A percentile compares a stretch with the other conserved stretches of the same genome.
Conservation (phyloP, 2,329 filamentous ascomycete genomes). For the Talaromyces sp. region DNA sequence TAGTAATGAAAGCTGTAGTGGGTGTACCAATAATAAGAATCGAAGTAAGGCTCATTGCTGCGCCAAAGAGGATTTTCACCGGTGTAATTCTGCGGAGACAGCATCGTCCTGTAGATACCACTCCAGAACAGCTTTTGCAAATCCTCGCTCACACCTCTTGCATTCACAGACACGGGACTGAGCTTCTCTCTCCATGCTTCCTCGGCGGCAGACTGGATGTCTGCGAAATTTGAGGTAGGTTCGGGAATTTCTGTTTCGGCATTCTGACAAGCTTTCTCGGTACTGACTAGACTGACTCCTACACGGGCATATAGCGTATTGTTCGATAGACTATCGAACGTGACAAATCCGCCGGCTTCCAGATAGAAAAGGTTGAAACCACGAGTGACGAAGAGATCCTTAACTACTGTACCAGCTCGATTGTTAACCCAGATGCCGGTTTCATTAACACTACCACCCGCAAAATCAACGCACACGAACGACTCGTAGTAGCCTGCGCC, state of each 20-base stretch:
- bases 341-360: constrained; percentile 61
- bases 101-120: constrained; percentile 66
- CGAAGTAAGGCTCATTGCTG: constrained; percentile 65
- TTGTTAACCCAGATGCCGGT: constrained; percentile 61
- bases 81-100: constrained; percentile 70
- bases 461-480: constrained; percentile 65
- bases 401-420: constrained; percentile 51
- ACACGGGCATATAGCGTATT: constrained; percentile 59
- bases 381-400: constrained; percentile 53
- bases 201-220: constrained; percentile 33
- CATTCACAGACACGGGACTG: constrained; percentile 52
- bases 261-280: constrained; percentile 61
- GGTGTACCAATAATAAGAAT: constrained; percentile 66
- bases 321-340: constrained; percentile 51
- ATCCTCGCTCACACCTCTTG: constrained; percentile 49
- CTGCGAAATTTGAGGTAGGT: constrained; percentile 45
- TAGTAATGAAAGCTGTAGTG: background rate
- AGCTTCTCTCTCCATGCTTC: constrained; percentile 55
- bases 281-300: constrained; percentile 65
- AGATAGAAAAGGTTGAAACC: constrained; percentile 53
- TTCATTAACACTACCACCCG: constrained; percentile 53
- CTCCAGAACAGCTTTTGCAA: constrained; percentile 60
- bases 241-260: constrained; percentile 62
- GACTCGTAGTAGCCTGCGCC: constrained; percentile 57
- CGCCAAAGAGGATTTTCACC: constrained; percentile 67